Percentiles rank a stretch among this genome's conserved stretches.
Evolutionary conservation across 2,329 filamentous ascomycete genomes (phyloP).

Genomic region (Macrophomina tecta): DNA sequence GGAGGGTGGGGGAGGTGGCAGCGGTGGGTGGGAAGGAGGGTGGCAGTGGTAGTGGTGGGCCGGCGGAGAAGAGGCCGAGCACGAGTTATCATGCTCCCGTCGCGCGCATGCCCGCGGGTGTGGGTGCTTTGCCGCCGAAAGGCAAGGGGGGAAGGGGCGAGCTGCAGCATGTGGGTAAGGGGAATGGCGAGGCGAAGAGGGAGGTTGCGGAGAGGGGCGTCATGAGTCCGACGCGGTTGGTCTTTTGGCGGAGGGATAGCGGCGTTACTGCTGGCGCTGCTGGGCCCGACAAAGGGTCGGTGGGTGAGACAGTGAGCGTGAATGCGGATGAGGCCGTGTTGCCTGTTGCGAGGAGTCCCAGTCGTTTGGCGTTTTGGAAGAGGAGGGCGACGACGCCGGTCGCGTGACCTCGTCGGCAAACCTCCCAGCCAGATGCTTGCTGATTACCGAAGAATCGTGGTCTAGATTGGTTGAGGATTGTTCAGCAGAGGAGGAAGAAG

Average conservation of each 20-base stretch:
- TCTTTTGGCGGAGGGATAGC: conserved; percentile 17
- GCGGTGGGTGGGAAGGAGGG: neutral
- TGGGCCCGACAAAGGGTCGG: neutral
- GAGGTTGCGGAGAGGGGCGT: neutral
- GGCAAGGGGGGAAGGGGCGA: neutral
- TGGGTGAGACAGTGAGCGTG: neutral
- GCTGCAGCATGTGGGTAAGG: neutral
- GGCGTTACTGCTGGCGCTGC: neutral
- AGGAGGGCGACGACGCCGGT: neutral
- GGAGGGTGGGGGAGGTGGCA: neutral
- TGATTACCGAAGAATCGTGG: neutral
- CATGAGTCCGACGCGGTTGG: conserved; percentile 1
- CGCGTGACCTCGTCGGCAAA: neutral
- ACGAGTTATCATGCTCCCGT: too few species aligned
- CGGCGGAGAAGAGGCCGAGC: neutral
- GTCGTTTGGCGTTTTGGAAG: conserved; percentile 23
- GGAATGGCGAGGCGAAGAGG: neutral
- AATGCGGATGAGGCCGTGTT: neutral
- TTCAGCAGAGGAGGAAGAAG: too few species aligned
- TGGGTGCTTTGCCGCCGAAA: too few species aligned
- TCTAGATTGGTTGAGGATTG: neutral
- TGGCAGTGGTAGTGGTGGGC: neutral
- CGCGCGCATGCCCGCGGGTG: too few species aligned
- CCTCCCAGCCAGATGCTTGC: too few species aligned
- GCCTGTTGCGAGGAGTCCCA: conserved; percentile 1